phyloP scores from a whole-genome alignment of 2,329 filamentous ascomycete species.

The Fusarium marasasianum region DNA sequence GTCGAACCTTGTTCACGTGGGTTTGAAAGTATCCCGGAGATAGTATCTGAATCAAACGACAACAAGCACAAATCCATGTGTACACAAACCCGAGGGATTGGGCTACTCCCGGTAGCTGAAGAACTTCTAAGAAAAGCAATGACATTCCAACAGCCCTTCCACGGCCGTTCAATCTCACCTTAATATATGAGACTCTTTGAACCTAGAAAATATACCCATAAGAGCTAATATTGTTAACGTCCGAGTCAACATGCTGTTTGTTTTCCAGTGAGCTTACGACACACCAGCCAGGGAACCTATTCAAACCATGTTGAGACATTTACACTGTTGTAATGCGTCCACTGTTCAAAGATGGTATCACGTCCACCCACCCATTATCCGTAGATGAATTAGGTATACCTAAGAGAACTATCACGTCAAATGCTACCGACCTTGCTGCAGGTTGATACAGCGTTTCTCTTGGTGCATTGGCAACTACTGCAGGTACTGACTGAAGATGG shows the following conservation, averaged over 20 bases:
- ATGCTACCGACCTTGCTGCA: conserved; percentile 3
- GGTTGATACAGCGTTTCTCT: conserved; percentile 1
- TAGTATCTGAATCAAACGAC: not conserved
- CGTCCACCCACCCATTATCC: not conserved
- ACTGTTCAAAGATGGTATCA: not conserved
- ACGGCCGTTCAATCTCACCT: not conserved
- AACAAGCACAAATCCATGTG: not conserved
- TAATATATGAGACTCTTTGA: not conserved
- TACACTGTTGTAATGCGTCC: not conserved
- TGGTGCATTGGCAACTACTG: conserved; percentile 20
- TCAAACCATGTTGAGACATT: not conserved
- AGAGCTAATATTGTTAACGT: not conserved
- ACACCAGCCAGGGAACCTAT: not conserved
- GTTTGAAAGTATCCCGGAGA: not conserved
- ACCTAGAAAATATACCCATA: not conserved
- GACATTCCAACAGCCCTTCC: not conserved
- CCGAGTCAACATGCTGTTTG: not conserved
- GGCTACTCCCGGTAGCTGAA: not conserved
- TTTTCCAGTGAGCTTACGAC: not conserved
- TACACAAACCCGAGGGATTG: not conserved
- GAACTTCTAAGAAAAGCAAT: not conserved
- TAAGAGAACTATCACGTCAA: not conserved
- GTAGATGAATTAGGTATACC: not conserved
- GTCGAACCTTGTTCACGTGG: not conserved
- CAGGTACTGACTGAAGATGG: conserved; percentile 19